Percentiles rank a stretch among this genome's conserved stretches.
phyloP scores from a whole-genome alignment of 768 basidiomycete species.

The Tephrocybe sp. region DNA sequence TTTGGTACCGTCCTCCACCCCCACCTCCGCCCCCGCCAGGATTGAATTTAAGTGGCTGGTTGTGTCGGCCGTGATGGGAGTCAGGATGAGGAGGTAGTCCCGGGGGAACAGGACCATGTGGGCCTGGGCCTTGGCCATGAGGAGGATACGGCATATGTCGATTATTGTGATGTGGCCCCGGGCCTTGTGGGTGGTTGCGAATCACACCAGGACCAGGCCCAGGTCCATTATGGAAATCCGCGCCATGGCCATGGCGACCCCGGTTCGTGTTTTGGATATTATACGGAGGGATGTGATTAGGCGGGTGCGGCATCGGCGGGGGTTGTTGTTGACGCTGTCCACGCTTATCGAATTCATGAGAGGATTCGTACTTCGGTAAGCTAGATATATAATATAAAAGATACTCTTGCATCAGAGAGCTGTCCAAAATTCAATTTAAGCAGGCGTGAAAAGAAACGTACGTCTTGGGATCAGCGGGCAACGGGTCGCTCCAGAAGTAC shows the following conservation, averaged over 20 bases:
- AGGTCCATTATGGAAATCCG: not conserved
- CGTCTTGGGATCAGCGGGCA: conserved; percentile 84
- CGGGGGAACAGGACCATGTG: conserved; percentile 1
- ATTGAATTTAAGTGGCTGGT: conserved; percentile 4
- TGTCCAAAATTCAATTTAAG: too few species aligned
- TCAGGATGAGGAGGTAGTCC: not conserved
- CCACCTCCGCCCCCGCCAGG: not conserved
- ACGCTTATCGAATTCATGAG: conserved; percentile 60
- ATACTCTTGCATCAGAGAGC: too few species aligned
- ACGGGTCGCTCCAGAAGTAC: conserved; percentile 91
- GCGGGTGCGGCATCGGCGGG: conserved; percentile 10
- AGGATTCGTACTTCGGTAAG: conserved; percentile 74
- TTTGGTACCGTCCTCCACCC: not conserved
- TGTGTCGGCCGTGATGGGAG: conserved; percentile 1
- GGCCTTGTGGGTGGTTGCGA: conserved; percentile 3
- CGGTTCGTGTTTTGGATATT: conserved; percentile 2
- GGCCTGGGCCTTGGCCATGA: not conserved
- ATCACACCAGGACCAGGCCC: not conserved
- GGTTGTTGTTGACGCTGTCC: conserved; percentile 20
- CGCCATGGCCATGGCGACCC: conserved; percentile 24
- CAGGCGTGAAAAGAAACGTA: conserved; percentile 29
- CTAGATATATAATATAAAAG: conserved; percentile 40
- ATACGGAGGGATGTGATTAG: not conserved
- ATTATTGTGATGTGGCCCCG: not conserved
- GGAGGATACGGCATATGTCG: conserved; percentile 38